Evolutionary conservation across 164 flowering plant species (phyloP).

Genomic region (Magnolia changhungtana): DNA sequence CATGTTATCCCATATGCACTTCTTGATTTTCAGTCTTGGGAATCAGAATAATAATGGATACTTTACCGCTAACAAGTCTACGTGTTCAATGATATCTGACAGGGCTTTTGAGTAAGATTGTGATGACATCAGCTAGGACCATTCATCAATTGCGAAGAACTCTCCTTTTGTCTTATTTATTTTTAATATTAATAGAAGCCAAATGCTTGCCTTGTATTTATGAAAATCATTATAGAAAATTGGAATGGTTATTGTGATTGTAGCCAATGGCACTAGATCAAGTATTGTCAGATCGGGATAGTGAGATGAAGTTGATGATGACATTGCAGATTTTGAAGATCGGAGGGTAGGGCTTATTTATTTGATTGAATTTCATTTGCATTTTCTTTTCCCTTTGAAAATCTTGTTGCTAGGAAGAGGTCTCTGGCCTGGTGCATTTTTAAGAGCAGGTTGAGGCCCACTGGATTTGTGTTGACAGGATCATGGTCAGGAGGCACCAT

Average conservation of each 20-base stretch:
- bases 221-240: background rate
- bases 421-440: conserved; percentile 22
- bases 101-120: no score
- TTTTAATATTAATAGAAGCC: background rate
- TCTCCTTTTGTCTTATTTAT: no score
- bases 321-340: conserved; percentile 96
- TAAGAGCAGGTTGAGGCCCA: background rate
- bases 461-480: background rate
- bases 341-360: conserved; percentile 55
- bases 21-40: no score
- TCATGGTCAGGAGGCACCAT: background rate
- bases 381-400: background rate
- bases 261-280: conserved; percentile 95
- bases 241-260: conserved; percentile 22
- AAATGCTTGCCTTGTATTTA: background rate
- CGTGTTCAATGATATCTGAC: no score
- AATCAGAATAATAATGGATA: no score
- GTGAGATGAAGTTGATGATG: conserved; percentile 98
- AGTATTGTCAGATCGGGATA: conserved; percentile 88
- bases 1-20: no score
- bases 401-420: background rate
- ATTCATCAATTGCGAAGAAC: no score
- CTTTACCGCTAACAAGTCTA: no score
- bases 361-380: background rate
- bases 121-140: no score